A percentile compares a stretch with the other conserved stretches of the same genome.
Conservation (phyloP, 139 green algal genomes). For the Diplosphaera chodatii region DNA sequence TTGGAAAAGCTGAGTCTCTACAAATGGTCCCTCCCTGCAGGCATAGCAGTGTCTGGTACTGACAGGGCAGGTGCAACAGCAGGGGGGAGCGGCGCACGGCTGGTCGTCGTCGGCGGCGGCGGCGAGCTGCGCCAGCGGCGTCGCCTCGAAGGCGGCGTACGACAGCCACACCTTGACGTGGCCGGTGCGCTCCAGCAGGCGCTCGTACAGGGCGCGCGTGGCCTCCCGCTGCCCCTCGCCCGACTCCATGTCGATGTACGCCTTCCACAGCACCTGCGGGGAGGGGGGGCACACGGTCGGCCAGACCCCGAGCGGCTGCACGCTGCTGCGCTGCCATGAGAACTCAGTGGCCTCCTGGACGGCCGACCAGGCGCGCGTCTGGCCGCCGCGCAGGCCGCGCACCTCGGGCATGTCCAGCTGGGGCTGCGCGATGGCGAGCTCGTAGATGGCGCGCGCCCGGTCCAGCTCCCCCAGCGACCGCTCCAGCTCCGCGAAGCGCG, state of each 20-base stretch:
- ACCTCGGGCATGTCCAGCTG: constrained; percentile 93
- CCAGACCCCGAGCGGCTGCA: no score
- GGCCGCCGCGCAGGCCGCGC: no score
- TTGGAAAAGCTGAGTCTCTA: no score
- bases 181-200: constrained; percentile 89
- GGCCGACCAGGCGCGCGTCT: no score
- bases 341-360: no score
- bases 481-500: constrained; percentile 90
- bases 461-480: constrained; percentile 67
- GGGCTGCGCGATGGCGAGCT: constrained; percentile 89
- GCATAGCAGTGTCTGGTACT: no score
- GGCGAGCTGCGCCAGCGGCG: constrained; percentile 36
- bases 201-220: constrained; percentile 88
- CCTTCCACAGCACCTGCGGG: constrained; percentile 88
- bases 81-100: constrained; percentile 6
- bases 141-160: constrained; percentile 89
- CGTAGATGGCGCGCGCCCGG: constrained; percentile 80
- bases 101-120: constrained; percentile 22
- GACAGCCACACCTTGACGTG: constrained; percentile 98
- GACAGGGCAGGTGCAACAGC: no score
- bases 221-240: constrained; percentile 63
- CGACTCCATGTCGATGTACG: constrained; percentile 99
- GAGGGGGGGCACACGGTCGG: no score
- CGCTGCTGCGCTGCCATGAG: no score
- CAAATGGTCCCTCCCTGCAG: no score